These are phyloP conservation scores for Chlamydomonas incerta DNA, from an alignment of 139 green algal species.

Conservation along the genomic window DNA sequence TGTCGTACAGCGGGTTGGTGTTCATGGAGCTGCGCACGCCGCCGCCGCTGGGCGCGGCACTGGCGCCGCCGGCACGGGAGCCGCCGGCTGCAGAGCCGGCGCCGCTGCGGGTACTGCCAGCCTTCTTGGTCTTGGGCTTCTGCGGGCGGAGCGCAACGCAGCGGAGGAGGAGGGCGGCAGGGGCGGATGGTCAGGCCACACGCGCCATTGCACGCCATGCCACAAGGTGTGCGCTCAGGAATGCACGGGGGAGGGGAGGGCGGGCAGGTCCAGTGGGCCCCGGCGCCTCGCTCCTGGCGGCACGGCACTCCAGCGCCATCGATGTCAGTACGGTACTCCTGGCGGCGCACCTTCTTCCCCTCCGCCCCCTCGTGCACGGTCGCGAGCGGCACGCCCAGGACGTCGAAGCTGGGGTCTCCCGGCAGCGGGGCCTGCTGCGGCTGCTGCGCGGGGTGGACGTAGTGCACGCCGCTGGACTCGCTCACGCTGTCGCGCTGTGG, in stretches of 20 bases:
- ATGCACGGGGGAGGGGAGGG: too few species aligned
- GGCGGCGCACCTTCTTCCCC: constrained; percentile 24
- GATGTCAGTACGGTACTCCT: too few species aligned
- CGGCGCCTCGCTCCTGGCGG: too few species aligned
- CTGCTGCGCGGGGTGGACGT: not conserved
- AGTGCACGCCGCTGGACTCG: constrained; percentile 18
- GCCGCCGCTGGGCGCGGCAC: too few species aligned
- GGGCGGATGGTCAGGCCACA: too few species aligned
- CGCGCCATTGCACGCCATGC: too few species aligned
- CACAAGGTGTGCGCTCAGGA: too few species aligned
- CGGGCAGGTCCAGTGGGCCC: too few species aligned
- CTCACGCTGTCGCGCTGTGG: constrained; percentile 12
- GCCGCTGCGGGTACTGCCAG: not conserved
- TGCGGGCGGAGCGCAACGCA: not conserved
- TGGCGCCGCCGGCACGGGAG: too few species aligned
- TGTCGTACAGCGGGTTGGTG: constrained; percentile 54
- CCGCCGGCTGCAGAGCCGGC: not conserved
- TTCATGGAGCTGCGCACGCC: constrained; percentile 5
- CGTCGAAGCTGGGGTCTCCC: constrained; percentile 31
- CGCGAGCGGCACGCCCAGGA: constrained; percentile 18
- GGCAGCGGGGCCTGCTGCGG: not conserved
- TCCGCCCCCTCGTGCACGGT: constrained; percentile 40
- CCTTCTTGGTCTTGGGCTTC: not conserved
- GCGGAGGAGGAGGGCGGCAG: too few species aligned
- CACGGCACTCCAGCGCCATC: too few species aligned